Conservation (phyloP, 768 basidiomycete genomes). For the Rhodotorula babjevae region DNA sequence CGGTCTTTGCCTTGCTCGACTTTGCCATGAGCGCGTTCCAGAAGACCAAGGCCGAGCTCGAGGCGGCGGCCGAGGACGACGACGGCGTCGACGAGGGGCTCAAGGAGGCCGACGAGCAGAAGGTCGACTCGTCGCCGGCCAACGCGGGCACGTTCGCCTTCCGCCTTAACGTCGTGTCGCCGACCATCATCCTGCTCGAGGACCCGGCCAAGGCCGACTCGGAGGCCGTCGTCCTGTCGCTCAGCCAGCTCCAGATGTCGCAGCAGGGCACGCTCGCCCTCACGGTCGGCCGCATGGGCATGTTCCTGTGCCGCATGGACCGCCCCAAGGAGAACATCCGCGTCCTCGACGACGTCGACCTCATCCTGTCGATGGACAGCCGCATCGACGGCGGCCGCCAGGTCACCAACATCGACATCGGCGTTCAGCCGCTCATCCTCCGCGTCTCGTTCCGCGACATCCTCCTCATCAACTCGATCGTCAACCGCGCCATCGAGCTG, state of each 20-base stretch:
- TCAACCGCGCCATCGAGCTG: conserved; percentile 79
- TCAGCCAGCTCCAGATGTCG: conserved; percentile 77
- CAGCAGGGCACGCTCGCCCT: conserved; percentile 85
- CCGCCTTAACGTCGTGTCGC: conserved; percentile 81
- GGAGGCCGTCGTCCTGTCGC: conserved; percentile 78
- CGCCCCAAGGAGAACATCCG: conserved; percentile 72
- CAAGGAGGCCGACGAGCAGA: conserved; percentile 36
- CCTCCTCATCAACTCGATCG: conserved; percentile 74
- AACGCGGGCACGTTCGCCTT: conserved; percentile 50
- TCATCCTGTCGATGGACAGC: conserved; percentile 80
- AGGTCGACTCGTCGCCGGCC: conserved; percentile 22
- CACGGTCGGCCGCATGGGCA: conserved; percentile 74
- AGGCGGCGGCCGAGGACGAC: conserved; percentile 15
- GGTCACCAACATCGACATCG: conserved; percentile 77
- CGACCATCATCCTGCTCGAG: conserved; percentile 81
- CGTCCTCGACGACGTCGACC: conserved; percentile 86
- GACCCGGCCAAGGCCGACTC: conserved; percentile 71
- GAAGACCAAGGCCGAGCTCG: conserved; percentile 6
- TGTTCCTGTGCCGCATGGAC: conserved; percentile 87
- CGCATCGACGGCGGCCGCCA: conserved; percentile 55
- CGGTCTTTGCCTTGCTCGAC: conserved; percentile 76
- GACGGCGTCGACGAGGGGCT: conserved; percentile 19
- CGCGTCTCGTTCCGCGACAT: conserved; percentile 95
- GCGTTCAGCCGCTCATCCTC: conserved; percentile 75
- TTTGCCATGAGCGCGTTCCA: conserved; percentile 67